Conservation (phyloP, 2,329 filamentous ascomycete species). For the Ophiostoma pallidulum region DNA sequence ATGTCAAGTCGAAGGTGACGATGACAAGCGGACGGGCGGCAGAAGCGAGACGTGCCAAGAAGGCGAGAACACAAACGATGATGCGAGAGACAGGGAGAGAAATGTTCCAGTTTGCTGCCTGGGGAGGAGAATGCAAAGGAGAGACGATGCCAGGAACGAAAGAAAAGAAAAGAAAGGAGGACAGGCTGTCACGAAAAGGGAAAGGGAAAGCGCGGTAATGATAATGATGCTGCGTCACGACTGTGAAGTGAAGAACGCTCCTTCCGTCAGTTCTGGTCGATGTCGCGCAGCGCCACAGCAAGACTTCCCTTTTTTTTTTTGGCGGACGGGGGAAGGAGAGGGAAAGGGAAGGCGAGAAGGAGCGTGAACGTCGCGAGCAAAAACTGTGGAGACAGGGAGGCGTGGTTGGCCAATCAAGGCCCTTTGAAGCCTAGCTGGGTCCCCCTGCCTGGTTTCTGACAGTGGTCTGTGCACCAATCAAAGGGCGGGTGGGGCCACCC, state of each 20-base stretch:
- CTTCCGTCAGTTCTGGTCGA: conserved; percentile 9
- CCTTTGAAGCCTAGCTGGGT: neutral
- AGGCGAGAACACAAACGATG: too few species aligned
- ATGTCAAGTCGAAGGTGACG: neutral
- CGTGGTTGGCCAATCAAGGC: conserved; percentile 6
- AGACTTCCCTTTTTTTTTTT: conserved; percentile 7
- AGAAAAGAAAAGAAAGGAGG: neutral
- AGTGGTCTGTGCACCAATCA: neutral
- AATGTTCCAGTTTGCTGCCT: neutral
- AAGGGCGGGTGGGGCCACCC: neutral
- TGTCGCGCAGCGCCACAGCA: conserved; percentile 9
- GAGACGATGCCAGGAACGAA: neutral
- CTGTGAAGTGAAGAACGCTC: conserved; percentile 1
- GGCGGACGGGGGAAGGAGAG: conserved; percentile 4
- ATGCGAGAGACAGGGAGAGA: too few species aligned
- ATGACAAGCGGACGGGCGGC: neutral
- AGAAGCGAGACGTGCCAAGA: neutral
- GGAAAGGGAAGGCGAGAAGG: conserved; percentile 5
- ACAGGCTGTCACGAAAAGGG: neutral
- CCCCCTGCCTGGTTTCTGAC: conserved; percentile 8
- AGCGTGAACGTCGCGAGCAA: conserved; percentile 9
- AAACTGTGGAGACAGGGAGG: neutral
- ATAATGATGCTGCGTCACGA: neutral
- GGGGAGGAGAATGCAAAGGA: neutral
- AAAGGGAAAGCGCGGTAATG: neutral